phyloP scores from a whole-genome alignment of 768 basidiomycete genomes.

The Dentipellis sp. region DNA sequence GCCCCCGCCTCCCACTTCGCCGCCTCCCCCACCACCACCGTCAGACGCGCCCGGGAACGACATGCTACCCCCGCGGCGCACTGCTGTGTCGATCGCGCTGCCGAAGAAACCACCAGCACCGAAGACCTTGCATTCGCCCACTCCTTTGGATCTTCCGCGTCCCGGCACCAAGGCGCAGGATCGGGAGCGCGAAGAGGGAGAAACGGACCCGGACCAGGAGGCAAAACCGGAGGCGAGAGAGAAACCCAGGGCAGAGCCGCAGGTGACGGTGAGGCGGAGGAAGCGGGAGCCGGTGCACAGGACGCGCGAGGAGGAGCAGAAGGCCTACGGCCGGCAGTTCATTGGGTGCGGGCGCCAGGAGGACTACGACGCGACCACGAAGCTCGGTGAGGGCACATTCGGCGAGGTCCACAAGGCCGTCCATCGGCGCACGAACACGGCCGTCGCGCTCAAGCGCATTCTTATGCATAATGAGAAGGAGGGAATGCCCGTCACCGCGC shows the following conservation, averaged over 20 bases:
- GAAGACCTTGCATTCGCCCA: conserved; percentile 32
- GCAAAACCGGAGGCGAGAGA: neutral
- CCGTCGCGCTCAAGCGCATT: conserved; percentile 89
- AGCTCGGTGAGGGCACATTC: conserved; percentile 95
- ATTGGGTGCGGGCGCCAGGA: conserved; percentile 59
- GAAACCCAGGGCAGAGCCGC: neutral
- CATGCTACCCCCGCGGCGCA: conserved; percentile 24
- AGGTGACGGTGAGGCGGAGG: conserved; percentile 14
- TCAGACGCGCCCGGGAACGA: conserved; percentile 13
- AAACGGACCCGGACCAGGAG: neutral
- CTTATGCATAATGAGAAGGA: conserved; percentile 96
- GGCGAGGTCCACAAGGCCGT: conserved; percentile 91
- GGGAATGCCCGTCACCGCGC: conserved; percentile 93
- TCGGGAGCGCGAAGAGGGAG: neutral
- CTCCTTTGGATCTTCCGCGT: conserved; percentile 5
- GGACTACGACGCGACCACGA: conserved; percentile 76
- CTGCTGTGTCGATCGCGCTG: conserved; percentile 19
- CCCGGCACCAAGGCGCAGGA: neutral
- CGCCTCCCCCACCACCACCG: conserved; percentile 15
- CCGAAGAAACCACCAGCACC: conserved; percentile 31
- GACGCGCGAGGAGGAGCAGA: conserved; percentile 53
- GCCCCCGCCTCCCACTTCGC: conserved; percentile 7
- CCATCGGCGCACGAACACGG: conserved; percentile 45
- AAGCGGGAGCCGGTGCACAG: conserved; percentile 39
- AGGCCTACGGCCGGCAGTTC: conserved; percentile 60